Percentiles rank a stretch among this genome's conserved stretches.
Evolutionary conservation across 23 red algal genomes (phyloP).

Genomic region (Chondrus crispus): DNA sequence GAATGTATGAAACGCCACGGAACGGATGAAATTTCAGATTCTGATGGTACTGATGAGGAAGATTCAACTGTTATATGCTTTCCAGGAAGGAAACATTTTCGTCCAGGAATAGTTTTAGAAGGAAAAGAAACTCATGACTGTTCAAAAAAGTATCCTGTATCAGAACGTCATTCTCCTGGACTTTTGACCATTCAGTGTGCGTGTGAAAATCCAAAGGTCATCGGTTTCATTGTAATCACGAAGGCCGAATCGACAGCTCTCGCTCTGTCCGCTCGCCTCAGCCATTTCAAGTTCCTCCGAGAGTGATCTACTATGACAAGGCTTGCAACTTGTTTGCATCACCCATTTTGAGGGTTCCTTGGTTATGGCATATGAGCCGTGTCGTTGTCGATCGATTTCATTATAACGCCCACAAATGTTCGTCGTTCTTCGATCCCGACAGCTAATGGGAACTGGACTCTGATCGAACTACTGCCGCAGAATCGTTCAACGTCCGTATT

Average conservation of each 20-base stretch:
- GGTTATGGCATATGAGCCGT: not conserved
- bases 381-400: not conserved
- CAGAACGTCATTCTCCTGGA: not conserved
- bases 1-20: no score
- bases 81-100: not conserved
- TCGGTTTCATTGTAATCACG: not conserved
- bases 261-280: not conserved
- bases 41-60: no score
- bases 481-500: not conserved
- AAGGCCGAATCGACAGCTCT: not conserved
- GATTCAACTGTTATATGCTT: not conserved
- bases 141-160: not conserved
- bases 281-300: not conserved
- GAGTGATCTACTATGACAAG: not conserved
- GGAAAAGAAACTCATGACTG: not conserved
- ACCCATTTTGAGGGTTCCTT: not conserved
- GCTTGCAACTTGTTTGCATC: not conserved
- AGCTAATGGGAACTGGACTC: not conserved
- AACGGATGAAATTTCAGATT: no score
- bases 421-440: not conserved
- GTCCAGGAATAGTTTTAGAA: not conserved
- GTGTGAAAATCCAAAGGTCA: not conserved
- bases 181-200: not conserved
- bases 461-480: not conserved
- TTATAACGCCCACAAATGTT: not conserved